Percentiles rank a stretch among this genome's conserved stretches.
phyloP scores from a whole-genome alignment of 176 grass and related monocot species.

The bread wheat (Triticum aestivum) region IWGSC_CS_RefSeq_v2.1 NC_057801.1:354322192-354322691 shows the following conservation, averaged over 20 bases:
- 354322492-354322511: slow-evolving; percentile 68
- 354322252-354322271: slow-evolving; percentile 61
- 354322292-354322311: slow-evolving; percentile 77
- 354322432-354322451: slow-evolving; percentile 60
- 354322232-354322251: slow-evolving; percentile 66
- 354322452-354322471: slow-evolving; percentile 58
- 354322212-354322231: slow-evolving; percentile 31
- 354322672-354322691: slow-evolving; percentile 31
- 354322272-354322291: slow-evolving; percentile 52
- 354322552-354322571: slow-evolving; percentile 49
- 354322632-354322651: slow-evolving; percentile 41
- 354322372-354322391: slow-evolving; percentile 9
- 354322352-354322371: slow-evolving; percentile 1
- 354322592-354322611: neutral
- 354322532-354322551: slow-evolving; percentile 44
- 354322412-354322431: slow-evolving; percentile 75
- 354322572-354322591: slow-evolving; percentile 23
- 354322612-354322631: neutral
- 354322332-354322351: slow-evolving; percentile 11
- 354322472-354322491: slow-evolving; percentile 60
- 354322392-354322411: slow-evolving; percentile 52
- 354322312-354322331: slow-evolving; percentile 45
- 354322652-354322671: slow-evolving; percentile 34
- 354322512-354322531: slow-evolving; percentile 53
- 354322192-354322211: slow-evolving; percentile 1